Percentiles rank a stretch among this genome's conserved stretches.
These are phyloP conservation scores for Sanghuangporus baumii DNA, from an alignment of 1,284 basidiomycete species.

Conservation along the genomic window DNA sequence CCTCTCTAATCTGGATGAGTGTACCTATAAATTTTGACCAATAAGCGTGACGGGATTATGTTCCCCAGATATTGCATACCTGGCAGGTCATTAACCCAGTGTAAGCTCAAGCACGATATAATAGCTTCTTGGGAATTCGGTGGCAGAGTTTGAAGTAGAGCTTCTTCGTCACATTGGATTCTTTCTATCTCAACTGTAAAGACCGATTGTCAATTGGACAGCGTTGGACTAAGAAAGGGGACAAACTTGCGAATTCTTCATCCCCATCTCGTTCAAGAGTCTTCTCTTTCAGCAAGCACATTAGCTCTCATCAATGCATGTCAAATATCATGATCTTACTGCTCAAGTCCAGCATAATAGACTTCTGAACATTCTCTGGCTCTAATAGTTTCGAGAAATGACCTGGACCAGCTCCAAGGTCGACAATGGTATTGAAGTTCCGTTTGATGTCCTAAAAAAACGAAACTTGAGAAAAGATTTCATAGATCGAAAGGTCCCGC, in stretches of 20 bases:
- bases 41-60: background rate
- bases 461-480: background rate
- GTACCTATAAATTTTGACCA: slow-evolving; percentile 48
- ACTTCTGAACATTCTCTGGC: slow-evolving; percentile 62
- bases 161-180: slow-evolving; percentile 75
- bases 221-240: slow-evolving; percentile 9
- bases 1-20: slow-evolving; percentile 84
- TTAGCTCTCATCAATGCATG: background rate
- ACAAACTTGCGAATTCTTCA: slow-evolving; percentile 68
- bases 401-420: slow-evolving; percentile 93
- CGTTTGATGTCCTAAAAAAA: slow-evolving; percentile 80
- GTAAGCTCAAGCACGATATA: slow-evolving; percentile 85
- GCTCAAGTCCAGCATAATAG: slow-evolving; percentile 87
- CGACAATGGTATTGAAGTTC: slow-evolving; percentile 76
- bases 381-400: slow-evolving; percentile 87
- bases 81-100: slow-evolving; percentile 98
- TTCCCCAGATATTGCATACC: slow-evolving; percentile 40
- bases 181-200: slow-evolving; percentile 64
- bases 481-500: slow-evolving; percentile 15
- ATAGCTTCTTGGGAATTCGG: slow-evolving; percentile 86
- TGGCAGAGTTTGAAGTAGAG: slow-evolving; percentile 55
- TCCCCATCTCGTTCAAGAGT: slow-evolving; percentile 70
- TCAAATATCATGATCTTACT: slow-evolving; percentile 40
- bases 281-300: slow-evolving; percentile 36
- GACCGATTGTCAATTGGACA: slow-evolving; percentile 6